Evolutionary conservation across 2,329 filamentous ascomycete genomes (phyloP), one percentile per base, ranked within the genome.

Genomic region (Neofusicoccum parvum): DNA sequence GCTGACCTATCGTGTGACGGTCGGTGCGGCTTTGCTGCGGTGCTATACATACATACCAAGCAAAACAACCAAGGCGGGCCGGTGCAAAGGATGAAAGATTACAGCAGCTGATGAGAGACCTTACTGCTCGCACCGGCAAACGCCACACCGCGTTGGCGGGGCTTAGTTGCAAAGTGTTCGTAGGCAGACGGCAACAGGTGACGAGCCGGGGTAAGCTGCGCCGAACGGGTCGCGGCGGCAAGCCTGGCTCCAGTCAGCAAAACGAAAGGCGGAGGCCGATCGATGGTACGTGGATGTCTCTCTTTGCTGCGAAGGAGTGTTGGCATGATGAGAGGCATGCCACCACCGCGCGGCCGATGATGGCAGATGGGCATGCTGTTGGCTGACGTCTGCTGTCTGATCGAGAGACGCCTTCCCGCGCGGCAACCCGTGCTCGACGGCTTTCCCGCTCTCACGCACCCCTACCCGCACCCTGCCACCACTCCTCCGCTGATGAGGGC

Each of bases 371-470:
- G 49, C 4, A 10, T 27, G 17, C 5, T 46, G 54, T 46, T 37
- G 54, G 41, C 54, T 59, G 41, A 59, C 54, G 54, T 59, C 27
- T 32, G 27, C 54, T 59, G 36, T 23, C 27, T 51, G n/a, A 59
- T 59, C 27, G 54, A 59, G 54, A 59, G 39, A 36, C 23, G 11
- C 41, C 37, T 23, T 45, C 20, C 53, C 53, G 39, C n/a, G 32
- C 49, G 49, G 49, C 49, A 50, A 49, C 49, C 49, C 49, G 49
- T 51, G 49, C 36, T 14, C 51, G 51, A n/a, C 36, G 51, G 34
- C 51, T 34, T 15, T 59, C 11, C 54, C 54, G 54, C 54, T 23
- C 27, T 34, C 41, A 46, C 39, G 39, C 54, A 45, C 51, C 11
- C 36, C 27, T 17, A 14, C n/a, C 51, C 14, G 51, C n/a, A 34